These are phyloP conservation scores for Syzygium malaccense DNA, from an alignment of 441 rosid genomes.

Conservation along the genomic window DNA sequence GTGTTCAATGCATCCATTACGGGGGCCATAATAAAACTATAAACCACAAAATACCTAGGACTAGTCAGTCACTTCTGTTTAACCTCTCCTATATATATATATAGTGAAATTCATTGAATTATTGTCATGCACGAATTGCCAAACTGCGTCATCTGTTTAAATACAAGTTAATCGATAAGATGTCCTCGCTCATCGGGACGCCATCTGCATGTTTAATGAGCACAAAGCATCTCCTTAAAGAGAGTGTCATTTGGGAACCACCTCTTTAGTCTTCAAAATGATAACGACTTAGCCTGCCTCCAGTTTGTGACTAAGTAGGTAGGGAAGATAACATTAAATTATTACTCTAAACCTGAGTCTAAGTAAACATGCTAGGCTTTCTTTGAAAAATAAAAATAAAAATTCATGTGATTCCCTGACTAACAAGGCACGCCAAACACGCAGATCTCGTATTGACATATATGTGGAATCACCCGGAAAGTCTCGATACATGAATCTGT, in stretches of 20 bases:
- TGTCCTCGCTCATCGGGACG: neutral
- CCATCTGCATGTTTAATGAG: neutral
- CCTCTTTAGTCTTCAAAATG: neutral
- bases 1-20: neutral
- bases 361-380: neutral
- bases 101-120: neutral
- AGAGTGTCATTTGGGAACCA: neutral
- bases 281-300: neutral
- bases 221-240: neutral
- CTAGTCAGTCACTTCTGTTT: neutral
- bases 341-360: neutral
- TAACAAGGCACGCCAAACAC: neutral
- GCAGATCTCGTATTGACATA: no score
- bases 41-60: neutral
- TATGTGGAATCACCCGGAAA: neutral
- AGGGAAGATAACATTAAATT: neutral
- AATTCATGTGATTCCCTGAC: neutral
- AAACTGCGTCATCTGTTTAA: neutral
- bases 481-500: neutral
- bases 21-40: neutral
- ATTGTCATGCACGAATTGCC: neutral
- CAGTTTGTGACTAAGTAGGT: neutral
- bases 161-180: neutral
- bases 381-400: neutral
- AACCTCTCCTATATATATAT: neutral